These are phyloP conservation scores for Limonium bicolor DNA, from an alignment of 148 eudicot genomes.

Conservation along the genomic window DNA sequence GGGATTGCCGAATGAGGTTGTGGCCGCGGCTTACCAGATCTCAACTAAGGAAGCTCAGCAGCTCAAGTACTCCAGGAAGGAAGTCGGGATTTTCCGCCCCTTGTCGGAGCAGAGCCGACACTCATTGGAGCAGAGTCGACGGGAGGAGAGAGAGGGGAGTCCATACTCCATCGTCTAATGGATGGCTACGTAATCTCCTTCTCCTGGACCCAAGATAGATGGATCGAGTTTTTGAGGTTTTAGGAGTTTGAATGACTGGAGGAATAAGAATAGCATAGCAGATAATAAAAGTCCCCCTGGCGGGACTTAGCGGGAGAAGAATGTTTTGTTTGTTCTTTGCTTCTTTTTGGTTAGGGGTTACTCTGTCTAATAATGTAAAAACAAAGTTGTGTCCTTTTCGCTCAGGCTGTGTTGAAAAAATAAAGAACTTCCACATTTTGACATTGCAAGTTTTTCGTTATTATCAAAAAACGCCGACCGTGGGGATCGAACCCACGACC, in stretches of 20 bases:
- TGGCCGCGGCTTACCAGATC: slow-evolving; percentile 27
- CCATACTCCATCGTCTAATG: slow-evolving; percentile 2
- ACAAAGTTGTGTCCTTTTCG: background rate
- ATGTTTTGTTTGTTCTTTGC: background rate
- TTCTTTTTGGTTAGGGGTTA: background rate
- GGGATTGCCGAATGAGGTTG: slow-evolving; percentile 34
- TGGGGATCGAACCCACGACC: slow-evolving; percentile 89
- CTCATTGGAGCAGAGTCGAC: too few relatives aligned
- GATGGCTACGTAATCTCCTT: background rate
- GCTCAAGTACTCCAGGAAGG: slow-evolving; percentile 38
- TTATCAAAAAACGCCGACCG: slow-evolving; percentile 30
- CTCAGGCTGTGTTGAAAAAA: too few relatives aligned
- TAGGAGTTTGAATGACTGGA: background rate
- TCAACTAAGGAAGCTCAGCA: slow-evolving; percentile 35
- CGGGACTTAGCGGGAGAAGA: background rate
- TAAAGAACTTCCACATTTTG: too few relatives aligned
- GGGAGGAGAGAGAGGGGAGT: slow-evolving; percentile 10
- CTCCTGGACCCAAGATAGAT: too few relatives aligned
- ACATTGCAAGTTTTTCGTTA: background rate
- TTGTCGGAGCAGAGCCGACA: too few relatives aligned
- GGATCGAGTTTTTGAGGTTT: background rate
- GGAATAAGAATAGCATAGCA: background rate
- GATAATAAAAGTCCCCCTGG: background rate
- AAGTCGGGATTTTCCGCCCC: slow-evolving; percentile 22
- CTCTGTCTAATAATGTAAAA: background rate